Percentiles rank a stretch among this genome's conserved stretches.
Evolutionary conservation across 441 rosid species (phyloP).

Genomic region (Biscutella laevigata): DNA sequence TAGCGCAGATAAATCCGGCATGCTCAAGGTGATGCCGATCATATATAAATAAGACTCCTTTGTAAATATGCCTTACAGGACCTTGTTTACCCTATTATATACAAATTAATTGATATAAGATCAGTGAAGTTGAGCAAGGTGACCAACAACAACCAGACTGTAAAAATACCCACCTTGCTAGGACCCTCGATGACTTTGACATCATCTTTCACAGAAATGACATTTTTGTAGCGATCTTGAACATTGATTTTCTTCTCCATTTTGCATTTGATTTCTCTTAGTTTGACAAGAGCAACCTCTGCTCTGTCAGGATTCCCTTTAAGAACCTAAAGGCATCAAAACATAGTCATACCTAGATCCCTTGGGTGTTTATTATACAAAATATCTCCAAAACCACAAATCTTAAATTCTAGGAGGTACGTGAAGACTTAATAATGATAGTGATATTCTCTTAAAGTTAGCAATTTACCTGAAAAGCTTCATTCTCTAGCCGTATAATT

Average conservation of each 20-base stretch:
- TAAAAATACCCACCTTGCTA: constrained; percentile 56
- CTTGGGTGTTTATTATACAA: background rate
- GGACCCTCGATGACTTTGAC: constrained; percentile 85
- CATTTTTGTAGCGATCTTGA: constrained; percentile 65
- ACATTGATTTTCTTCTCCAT: constrained; percentile 69
- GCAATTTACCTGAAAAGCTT: constrained; percentile 74
- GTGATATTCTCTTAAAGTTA: background rate
- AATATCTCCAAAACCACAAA: no score
- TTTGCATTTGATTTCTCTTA: constrained; percentile 94
- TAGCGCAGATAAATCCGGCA: constrained; percentile 92
- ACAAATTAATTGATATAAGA: constrained; percentile 2
- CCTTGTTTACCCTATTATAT: constrained; percentile 82
- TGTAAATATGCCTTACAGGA: constrained; percentile 83
- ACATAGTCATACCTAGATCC: constrained; percentile 1
- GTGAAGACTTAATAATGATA: constrained; percentile 4
- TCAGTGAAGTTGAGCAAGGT: background rate
- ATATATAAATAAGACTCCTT: constrained; percentile 63
- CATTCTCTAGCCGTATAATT: constrained; percentile 90
- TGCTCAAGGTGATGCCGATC: constrained; percentile 96
- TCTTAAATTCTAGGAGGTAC: background rate
- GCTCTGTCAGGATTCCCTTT: constrained; percentile 95
- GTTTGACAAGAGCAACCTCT: constrained; percentile 73
- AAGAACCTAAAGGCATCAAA: constrained; percentile 50
- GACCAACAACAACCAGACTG: constrained; percentile 6
- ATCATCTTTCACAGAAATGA: constrained; percentile 71